Base-by-base conservation (phyloP, 495 filamentous ascomycete species). In the Geoglossum glabrum region DNA sequence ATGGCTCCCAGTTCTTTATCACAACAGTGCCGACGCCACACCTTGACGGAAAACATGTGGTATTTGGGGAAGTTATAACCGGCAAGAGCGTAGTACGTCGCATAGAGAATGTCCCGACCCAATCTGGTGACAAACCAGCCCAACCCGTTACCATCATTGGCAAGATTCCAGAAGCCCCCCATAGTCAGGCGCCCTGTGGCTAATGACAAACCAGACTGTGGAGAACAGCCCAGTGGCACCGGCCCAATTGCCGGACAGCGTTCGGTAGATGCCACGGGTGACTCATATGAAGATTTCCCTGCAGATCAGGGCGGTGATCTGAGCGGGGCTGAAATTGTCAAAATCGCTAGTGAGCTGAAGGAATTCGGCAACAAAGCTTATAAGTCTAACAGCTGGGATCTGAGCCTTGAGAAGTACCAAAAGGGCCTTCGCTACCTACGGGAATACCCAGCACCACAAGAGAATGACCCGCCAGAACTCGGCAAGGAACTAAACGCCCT, bases 1-100 rank as follows among this genome's bases (percentile, higher is more conserved):
- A 99, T 68, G 92, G 92, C 61, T 88, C 83, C 46, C 92, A 99
- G 69, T 99, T 99, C 80, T 99, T 99, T 76, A 72, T 97, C 59
- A 99, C 92, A 34, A 97, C 93, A 25, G 86, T 94, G 49, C 75
- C 79, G 9, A 99, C 92, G 1, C 88, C 90, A 28, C 92, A 98
- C 69, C 79, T 99, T 13, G 88, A 99, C 68, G 79, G 81, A 65
- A 99, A 97, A 74, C 92, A 99, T 72, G 92, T 99, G 58, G 92
- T 99, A 58, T 99, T 97, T 71, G 92, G 92, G 61, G 84, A 97
- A 71, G 90, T 99, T 46, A 75, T 95, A 62, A 83, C 80, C 36
- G 93, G 93, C 62, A 97, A 95, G 73, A 88, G 85, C 55, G 74
- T 96, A 26, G 78, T 97, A 26, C 82, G 92, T 49, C 83, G 90